A percentile compares a stretch with the other conserved stretches of the same genome.
Evolutionary conservation across 371 early-diverging fungal genomes (phyloP).

Genomic region (Mucor saturninus): DNA sequence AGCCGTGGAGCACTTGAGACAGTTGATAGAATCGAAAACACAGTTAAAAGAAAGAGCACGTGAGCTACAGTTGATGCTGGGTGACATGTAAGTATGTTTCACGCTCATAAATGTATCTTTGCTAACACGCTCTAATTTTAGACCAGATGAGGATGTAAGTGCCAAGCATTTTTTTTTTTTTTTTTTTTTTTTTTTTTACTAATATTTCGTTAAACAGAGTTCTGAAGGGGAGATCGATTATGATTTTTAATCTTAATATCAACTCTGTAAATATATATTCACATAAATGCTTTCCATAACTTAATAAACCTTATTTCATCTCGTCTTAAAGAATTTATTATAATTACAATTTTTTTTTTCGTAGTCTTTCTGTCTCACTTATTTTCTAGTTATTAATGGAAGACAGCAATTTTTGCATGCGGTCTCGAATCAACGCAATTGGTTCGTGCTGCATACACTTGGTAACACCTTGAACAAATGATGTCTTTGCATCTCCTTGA

Average conservation of each 20-base stretch:
- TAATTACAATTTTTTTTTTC: no score
- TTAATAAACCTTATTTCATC: no score
- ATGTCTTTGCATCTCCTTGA: conserved; percentile 15
- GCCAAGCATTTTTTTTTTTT: background rate
- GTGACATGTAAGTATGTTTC: conserved; percentile 26
- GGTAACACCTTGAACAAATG: conserved; percentile 6
- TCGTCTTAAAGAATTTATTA: no score
- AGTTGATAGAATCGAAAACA: conserved; percentile 26
- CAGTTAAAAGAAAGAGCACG: conserved; percentile 25
- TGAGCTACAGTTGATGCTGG: conserved; percentile 22
- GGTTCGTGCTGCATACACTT: conserved; percentile 27
- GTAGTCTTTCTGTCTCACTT: no score
- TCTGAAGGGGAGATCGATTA: conserved; percentile 31
- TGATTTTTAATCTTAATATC: conserved; percentile 8
- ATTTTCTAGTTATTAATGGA: background rate
- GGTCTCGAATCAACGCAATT: conserved; percentile 27
- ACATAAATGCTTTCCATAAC: no score
- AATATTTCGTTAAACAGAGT: conserved; percentile 13
- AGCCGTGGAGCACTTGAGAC: conserved; percentile 29
- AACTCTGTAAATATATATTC: no score
- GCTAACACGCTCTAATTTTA: conserved; percentile 5
- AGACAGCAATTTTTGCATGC: conserved; percentile 23
- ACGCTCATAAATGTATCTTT: background rate
- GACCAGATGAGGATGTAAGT: conserved; percentile 36
- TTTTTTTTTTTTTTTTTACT: background rate